A percentile compares a stretch with the other conserved stretches of the same genome.
Evolutionary conservation across 305 asterid genomes (phyloP).

Genomic region (Withania somnifera): DNA sequence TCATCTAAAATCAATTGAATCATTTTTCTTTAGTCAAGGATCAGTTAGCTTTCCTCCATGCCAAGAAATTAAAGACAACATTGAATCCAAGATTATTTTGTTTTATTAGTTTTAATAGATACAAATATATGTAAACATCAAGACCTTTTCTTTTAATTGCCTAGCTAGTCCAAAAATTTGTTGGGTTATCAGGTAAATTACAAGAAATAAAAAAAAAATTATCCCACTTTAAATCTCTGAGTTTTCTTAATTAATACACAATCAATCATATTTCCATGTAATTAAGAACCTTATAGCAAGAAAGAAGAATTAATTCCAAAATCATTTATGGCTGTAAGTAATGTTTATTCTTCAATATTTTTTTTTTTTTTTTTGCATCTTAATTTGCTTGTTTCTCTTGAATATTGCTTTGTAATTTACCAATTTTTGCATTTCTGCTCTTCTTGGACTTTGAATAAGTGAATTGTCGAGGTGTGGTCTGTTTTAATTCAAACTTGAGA

Average conservation of each 20-base stretch:
- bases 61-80: not conserved
- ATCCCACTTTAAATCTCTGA: not conserved
- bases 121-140: conserved; percentile 22
- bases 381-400: not conserved
- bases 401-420: not conserved
- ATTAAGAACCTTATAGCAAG: not conserved
- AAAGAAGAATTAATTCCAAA: not conserved
- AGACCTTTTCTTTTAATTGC: conserved; percentile 9
- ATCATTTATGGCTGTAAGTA: conserved; percentile 1
- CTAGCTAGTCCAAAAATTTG: conserved; percentile 6
- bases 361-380: not conserved
- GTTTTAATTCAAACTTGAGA: too few species aligned
- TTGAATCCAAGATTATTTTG: conserved; percentile 5
- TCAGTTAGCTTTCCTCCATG: not conserved
- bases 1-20: not conserved
- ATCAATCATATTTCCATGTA: not conserved
- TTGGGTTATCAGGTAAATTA: conserved; percentile 23
- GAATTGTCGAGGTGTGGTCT: too few species aligned
- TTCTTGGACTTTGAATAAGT: too few species aligned
- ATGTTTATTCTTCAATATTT: not conserved
- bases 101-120: not conserved
- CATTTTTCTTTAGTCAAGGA: not conserved
- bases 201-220: not conserved
- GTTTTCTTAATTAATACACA: not conserved
- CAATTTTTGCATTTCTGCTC: not conserved